A percentile compares a stretch with the other conserved stretches of the same genome.
These are phyloP conservation scores for Boletus vermiculosoides DNA, from an alignment of 768 basidiomycete genomes.

Conservation along the genomic window DNA sequence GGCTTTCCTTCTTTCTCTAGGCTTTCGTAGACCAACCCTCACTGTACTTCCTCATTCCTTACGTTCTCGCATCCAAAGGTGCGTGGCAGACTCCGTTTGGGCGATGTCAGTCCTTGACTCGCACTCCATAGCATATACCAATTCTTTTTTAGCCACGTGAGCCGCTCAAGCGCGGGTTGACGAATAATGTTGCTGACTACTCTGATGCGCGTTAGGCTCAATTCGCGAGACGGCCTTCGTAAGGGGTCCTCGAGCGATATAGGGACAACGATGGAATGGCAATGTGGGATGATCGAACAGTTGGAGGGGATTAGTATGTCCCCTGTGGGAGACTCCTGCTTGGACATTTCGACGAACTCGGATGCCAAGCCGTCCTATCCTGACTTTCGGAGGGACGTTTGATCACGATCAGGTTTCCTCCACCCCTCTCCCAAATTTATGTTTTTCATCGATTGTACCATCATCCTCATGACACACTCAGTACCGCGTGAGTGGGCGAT, in stretches of 20 bases:
- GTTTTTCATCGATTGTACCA: not conserved
- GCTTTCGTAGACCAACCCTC: not conserved
- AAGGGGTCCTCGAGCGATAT: not conserved
- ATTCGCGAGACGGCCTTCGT: not conserved
- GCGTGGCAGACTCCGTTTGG: not conserved
- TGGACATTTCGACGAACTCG: not conserved
- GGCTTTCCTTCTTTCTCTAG: not conserved
- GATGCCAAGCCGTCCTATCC: not conserved
- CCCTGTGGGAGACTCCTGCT: too few relatives aligned
- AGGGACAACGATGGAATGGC: not conserved
- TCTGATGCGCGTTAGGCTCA: not conserved
- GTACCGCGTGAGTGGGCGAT: too few relatives aligned
- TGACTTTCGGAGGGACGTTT: not conserved
- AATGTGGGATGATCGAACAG: not conserved
- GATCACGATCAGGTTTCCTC: not conserved
- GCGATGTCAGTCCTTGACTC: not conserved
- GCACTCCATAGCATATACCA: not conserved
- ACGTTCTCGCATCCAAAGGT: not conserved
- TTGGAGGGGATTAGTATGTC: too few relatives aligned
- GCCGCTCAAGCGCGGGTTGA: not conserved
- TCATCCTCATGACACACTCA: not conserved
- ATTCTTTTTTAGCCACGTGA: conserved; percentile 2
- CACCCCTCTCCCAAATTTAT: not conserved
- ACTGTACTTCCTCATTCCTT: not conserved
- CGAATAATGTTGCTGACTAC: not conserved